phyloP scores from a whole-genome alignment of 2,329 filamentous ascomycete genomes.

The Neonectria neomacrospora region DNA sequence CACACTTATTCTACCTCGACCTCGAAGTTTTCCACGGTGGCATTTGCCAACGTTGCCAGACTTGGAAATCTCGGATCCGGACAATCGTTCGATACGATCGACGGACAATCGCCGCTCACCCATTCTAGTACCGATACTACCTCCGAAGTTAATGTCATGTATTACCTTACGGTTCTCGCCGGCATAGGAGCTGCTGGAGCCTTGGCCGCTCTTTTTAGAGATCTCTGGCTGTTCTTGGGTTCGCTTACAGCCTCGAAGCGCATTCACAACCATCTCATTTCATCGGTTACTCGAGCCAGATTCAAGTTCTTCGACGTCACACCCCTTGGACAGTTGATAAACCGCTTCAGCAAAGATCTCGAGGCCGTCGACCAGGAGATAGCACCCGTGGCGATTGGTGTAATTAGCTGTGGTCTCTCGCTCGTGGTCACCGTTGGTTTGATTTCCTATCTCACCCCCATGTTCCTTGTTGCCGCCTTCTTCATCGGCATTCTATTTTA shows the following conservation, averaged over 20 bases:
- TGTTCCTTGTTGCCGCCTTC: conserved; percentile 85
- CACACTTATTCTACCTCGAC: conserved; percentile 41
- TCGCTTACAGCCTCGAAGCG: conserved; percentile 88
- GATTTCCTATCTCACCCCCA: conserved; percentile 89
- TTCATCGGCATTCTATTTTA: conserved; percentile 89
- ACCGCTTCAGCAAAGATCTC: conserved; percentile 97
- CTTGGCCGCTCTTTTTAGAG: conserved; percentile 81
- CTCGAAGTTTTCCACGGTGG: conserved; percentile 42
- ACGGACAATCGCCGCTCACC: conserved; percentile 27
- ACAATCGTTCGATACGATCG: neutral
- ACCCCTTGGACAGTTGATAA: conserved; percentile 95
- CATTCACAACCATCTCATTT: conserved; percentile 83
- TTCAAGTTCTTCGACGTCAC: conserved; percentile 99
- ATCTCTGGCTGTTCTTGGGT: conserved; percentile 91
- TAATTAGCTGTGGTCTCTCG: conserved; percentile 71
- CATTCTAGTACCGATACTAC: conserved; percentile 52
- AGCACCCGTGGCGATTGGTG: conserved; percentile 85
- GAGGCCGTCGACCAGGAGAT: conserved; percentile 97
- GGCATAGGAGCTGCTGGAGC: conserved; percentile 82
- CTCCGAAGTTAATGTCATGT: conserved; percentile 76
- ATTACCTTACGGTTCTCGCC: conserved; percentile 87
- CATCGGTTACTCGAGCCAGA: conserved; percentile 84
- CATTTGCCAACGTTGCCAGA: conserved; percentile 53
- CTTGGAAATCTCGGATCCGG: conserved; percentile 46
- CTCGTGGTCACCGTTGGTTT: conserved; percentile 87